Conservation (phyloP, 73 alveolate genomes). For the Effrenium voratum region DNA sequence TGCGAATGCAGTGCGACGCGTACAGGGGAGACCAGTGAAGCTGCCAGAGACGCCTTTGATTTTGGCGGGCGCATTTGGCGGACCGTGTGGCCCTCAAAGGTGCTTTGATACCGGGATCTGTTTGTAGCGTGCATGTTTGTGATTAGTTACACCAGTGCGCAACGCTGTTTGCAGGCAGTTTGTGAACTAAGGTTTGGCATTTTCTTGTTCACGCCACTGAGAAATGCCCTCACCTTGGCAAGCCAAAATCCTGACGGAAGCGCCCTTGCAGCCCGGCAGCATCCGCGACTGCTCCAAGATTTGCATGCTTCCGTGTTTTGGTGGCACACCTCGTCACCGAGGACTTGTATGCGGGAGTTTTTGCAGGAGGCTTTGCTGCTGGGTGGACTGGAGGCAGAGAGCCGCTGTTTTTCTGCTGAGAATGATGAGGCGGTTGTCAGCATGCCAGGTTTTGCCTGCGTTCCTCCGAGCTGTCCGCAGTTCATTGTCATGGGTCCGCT, state of each 20-base stretch:
- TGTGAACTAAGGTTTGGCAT: conserved; percentile 45
- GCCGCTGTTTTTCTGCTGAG: background rate
- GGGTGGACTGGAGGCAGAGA: conserved; percentile 71
- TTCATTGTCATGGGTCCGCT: conserved; percentile 86
- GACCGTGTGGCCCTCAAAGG: conserved; percentile 24
- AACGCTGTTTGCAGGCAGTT: background rate
- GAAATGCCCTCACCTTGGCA: conserved; percentile 79
- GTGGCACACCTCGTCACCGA: background rate
- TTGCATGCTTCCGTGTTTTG: background rate
- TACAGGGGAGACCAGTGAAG: background rate
- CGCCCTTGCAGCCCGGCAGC: background rate
- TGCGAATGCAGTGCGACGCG: background rate
- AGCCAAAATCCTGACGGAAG: conserved; percentile 47
- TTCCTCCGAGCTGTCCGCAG: conserved; percentile 82
- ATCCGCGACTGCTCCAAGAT: background rate
- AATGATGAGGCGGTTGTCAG: background rate
- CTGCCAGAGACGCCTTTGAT: conserved; percentile 50
- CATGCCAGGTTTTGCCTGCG: conserved; percentile 28
- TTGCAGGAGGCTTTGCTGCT: conserved; percentile 63
- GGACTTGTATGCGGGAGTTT: conserved; percentile 50
- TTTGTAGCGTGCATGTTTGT: no score
- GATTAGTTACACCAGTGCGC: no score
- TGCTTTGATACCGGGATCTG: no score
- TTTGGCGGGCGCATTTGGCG: conserved; percentile 57
- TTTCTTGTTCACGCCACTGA: conserved; percentile 47